Base-by-base conservation (phyloP, 1,139 yeast species). In the Nadsonia starkeyi-henricii region DNA sequence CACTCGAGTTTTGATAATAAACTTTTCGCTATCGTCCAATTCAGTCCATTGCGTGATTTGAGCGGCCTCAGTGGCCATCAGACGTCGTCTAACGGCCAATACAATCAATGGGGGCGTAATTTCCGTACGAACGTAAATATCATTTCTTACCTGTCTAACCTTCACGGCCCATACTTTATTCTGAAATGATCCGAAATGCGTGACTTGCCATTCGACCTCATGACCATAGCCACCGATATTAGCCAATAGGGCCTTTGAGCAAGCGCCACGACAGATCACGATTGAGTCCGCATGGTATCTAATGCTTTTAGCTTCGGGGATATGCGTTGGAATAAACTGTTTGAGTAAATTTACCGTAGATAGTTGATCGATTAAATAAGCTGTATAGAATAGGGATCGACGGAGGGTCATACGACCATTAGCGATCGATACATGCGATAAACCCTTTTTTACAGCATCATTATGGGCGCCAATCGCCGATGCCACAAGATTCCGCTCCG, bases 391-490 rank as follows among this genome's bases (percentile, higher is more conserved):
- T 12, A 33, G 17, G 3, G 39, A 33, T 15, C 39, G 39, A 13
- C 39, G 15, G 4, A 33, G 12, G 4, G 39, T 33, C 39, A 33
- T 13, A 13, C 39, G 15, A 15, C 39, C 39, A 33, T 33, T 33
- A 5, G 39, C 39, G 39, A 33, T 33, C 5, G 39, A n/a, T 33
- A 15, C 15, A 15, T 33, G 39, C 4, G 39, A 33, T 4, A 33
- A 4, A 13, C 47, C 47, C 39, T 45, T 48, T 17, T 48, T 52
- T 15, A 58, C 56, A 13, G 58, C 53, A 4, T 51, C 50, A 47
- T 67, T 68, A 51, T 67, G 71, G 12, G 53, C 54, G 3, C 57
- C 58, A 2, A 67, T 42, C 37, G 62, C 58, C 4, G 57, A 55
- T 20, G 58, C 57, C 3, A 67, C 61, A 13, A 66, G 47, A 18